These are phyloP conservation scores for Myrica gale DNA, from an alignment of 306 rosid genomes.

Conservation along the genomic window DNA sequence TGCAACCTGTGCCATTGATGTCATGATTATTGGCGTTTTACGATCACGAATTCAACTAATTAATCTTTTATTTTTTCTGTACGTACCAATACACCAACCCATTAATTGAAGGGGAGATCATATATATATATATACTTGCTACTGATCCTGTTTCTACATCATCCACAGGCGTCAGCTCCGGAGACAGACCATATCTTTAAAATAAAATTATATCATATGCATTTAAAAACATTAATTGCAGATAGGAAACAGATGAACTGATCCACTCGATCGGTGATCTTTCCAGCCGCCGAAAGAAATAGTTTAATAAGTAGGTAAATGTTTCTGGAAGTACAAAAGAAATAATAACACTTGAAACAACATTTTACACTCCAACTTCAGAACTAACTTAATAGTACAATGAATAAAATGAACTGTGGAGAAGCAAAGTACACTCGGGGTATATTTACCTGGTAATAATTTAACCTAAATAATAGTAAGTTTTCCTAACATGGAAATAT, in stretches of 20 bases:
- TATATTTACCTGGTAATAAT: no score
- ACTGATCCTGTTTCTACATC: not conserved
- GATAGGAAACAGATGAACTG: not conserved
- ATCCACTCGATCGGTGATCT: not conserved
- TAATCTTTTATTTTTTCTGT: not conserved
- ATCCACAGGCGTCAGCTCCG: not conserved
- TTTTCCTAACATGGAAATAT: no score
- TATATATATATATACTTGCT: no score
- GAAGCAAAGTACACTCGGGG: no score
- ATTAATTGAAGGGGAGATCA: not conserved
- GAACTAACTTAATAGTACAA: no score
- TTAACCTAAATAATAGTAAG: no score
- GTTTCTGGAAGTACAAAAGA: not conserved
- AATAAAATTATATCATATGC: not conserved
- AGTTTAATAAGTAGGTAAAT: not conserved
- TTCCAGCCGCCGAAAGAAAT: not conserved
- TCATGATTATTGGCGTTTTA: not conserved
- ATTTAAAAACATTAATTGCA: not conserved
- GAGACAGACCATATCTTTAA: not conserved
- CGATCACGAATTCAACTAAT: not conserved
- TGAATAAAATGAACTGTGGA: no score
- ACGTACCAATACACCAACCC: not conserved
- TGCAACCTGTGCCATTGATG: not conserved
- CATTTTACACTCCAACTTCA: no score
- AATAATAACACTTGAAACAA: no score